Conservation (phyloP, 2,329 filamentous ascomycete genomes). For the Hirsutella thompsonii region DNA sequence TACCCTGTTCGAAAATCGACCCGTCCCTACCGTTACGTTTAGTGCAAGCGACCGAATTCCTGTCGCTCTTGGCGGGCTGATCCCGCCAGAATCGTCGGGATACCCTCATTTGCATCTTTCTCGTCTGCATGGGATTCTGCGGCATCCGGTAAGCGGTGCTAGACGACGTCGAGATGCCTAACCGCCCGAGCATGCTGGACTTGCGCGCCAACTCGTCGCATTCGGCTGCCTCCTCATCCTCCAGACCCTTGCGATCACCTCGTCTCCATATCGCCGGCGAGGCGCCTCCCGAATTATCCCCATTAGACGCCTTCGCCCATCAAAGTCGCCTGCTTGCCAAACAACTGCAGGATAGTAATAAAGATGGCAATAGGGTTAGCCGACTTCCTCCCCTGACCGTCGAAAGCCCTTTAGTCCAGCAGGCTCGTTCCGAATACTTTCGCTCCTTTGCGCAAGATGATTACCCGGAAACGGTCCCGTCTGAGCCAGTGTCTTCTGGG, state of each 20-base stretch:
- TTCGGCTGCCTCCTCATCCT: conserved; percentile 29
- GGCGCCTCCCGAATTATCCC: conserved; percentile 79
- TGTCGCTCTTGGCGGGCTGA: not conserved
- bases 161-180: conserved; percentile 29
- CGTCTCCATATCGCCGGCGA: conserved; percentile 68
- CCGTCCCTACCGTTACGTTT: conserved; percentile 7
- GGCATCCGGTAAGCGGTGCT: conserved; percentile 5
- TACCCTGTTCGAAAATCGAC: conserved; percentile 8
- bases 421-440: conserved; percentile 69
- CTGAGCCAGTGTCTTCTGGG: conserved; percentile 13
- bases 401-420: conserved; percentile 63
- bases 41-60: conserved; percentile 6
- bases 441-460: conserved; percentile 58
- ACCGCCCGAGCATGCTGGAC: conserved; percentile 46
- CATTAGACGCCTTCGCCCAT: conserved; percentile 86
- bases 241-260: conserved; percentile 54
- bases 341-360: conserved; percentile 70
- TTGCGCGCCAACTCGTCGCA: conserved; percentile 43
- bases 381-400: conserved; percentile 73
- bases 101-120: not conserved
- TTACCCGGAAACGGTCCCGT: conserved; percentile 27
- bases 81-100: not conserved
- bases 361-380: conserved; percentile 67
- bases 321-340: conserved; percentile 80
- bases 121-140: conserved; percentile 4